Conservation (phyloP, 164 flowering plant species). For the Vitis riparia region DNA sequence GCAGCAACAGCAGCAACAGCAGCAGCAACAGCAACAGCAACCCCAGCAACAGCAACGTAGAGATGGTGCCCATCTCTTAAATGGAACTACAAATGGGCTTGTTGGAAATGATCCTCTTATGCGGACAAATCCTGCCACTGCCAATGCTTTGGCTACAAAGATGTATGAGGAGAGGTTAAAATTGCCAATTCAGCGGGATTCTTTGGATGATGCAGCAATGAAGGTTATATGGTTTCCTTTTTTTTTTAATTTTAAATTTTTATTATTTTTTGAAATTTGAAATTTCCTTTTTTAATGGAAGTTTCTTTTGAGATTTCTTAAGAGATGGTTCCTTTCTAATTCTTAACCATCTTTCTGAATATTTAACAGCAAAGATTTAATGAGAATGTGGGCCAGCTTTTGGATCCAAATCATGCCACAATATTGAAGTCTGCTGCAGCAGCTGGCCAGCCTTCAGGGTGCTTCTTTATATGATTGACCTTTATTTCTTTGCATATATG, state of each 20-base stretch:
- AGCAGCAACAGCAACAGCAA: slow-evolving; percentile 24
- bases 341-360: neutral
- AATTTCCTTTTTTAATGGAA: neutral
- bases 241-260: neutral
- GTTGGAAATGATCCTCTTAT: slow-evolving; percentile 68
- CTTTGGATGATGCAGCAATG: slow-evolving; percentile 87
- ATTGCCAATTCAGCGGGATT: slow-evolving; percentile 76
- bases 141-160: slow-evolving; percentile 90
- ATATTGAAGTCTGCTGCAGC: slow-evolving; percentile 79
- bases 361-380: slow-evolving; percentile 74
- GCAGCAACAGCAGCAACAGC: slow-evolving; percentile 24
- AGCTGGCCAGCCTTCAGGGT: slow-evolving; percentile 92
- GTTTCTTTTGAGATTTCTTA: neutral
- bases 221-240: slow-evolving; percentile 45
- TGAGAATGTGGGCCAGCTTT: slow-evolving; percentile 73
- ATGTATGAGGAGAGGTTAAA: slow-evolving; percentile 91
- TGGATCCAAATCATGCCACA: slow-evolving; percentile 84
- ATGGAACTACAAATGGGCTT: slow-evolving; percentile 76
- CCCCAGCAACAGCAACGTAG: slow-evolving; percentile 39
- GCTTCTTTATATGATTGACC: slow-evolving; percentile 13
- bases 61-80: slow-evolving; percentile 76
- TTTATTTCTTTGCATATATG: neutral
- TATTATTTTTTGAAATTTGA: neutral
- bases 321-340: neutral
- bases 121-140: slow-evolving; percentile 75